Conservation (phyloP, 2,329 filamentous ascomycete species). For the Davidsoniella neocaledoniae region DNA sequence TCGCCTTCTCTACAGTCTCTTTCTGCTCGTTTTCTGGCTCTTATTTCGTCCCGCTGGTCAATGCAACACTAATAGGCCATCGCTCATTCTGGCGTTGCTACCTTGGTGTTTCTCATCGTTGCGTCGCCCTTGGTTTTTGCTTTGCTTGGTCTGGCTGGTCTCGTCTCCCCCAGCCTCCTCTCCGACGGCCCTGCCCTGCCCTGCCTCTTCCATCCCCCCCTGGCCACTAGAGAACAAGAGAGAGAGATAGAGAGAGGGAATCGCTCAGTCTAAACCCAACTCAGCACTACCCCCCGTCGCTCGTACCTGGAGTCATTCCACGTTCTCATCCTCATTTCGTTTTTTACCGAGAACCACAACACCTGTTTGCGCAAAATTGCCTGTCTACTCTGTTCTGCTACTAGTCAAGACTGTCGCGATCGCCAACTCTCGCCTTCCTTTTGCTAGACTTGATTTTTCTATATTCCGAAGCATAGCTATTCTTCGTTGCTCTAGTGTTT, state of each 20-base stretch:
- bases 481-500: neutral
- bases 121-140: neutral
- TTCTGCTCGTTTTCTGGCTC: too few species aligned
- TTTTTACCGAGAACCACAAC: constrained; percentile 6
- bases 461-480: neutral
- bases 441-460: neutral
- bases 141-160: neutral
- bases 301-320: constrained; percentile 4
- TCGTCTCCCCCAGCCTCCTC: neutral
- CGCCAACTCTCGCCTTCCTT: neutral
- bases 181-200: neutral
- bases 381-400: neutral
- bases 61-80: too few species aligned
- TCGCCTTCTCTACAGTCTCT: too few species aligned
- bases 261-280: neutral
- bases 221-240: neutral
- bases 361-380: neutral
- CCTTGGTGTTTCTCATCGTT: neutral
- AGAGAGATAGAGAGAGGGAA: constrained; percentile 1
- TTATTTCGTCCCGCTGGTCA: too few species aligned
- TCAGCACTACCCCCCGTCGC: neutral
- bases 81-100: too few species aligned
- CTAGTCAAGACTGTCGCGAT: neutral
- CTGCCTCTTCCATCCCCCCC: neutral
- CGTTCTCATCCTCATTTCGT: constrained; percentile 10